These are phyloP conservation scores for Raffaelea albimanens DNA, from an alignment of 2,329 filamentous ascomycete species.

Conservation along the genomic window DNA sequence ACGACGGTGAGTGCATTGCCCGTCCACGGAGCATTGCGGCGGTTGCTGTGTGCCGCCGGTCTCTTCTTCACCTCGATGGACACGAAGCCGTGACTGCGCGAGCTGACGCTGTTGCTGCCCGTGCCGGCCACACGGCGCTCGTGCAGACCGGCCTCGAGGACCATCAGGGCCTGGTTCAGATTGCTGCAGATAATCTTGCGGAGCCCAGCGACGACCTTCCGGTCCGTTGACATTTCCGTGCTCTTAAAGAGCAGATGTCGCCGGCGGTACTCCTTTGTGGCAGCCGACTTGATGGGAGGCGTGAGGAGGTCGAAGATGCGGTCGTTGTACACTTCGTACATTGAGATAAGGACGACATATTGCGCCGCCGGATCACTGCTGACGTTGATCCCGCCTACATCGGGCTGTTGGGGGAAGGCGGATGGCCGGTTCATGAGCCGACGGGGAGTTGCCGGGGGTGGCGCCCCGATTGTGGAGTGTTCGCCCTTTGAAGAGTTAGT, in stretches of 20 bases:
- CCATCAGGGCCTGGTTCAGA: slow-evolving; percentile 75
- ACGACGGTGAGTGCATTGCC: slow-evolving; percentile 79
- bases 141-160: slow-evolving; percentile 80
- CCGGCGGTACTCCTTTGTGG: slow-evolving; percentile 63
- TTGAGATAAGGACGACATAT: slow-evolving; percentile 83
- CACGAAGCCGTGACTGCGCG: slow-evolving; percentile 92
- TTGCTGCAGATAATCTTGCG: slow-evolving; percentile 80
- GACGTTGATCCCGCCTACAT: slow-evolving; percentile 61
- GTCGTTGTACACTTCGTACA: slow-evolving; percentile 99
- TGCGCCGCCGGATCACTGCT: slow-evolving; percentile 60
- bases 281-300: slow-evolving; percentile 45
- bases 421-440: slow-evolving; percentile 60
- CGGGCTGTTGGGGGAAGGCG: slow-evolving; percentile 63
- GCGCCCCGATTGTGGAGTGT: slow-evolving; percentile 12
- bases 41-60: slow-evolving; percentile 12
- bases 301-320: slow-evolving; percentile 90
- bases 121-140: slow-evolving; percentile 85
- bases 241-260: slow-evolving; percentile 83
- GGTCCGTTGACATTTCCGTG: slow-evolving; percentile 76
- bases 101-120: slow-evolving; percentile 85
- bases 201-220: slow-evolving; percentile 89
- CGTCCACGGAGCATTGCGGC: slow-evolving; percentile 50
- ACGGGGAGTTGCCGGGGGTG: slow-evolving; percentile 46
- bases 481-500: slow-evolving; percentile 36
- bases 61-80: slow-evolving; percentile 90